Evolutionary conservation across 352 stramenopile genomes (phyloP).

Genomic region (Phytophthora rubi): DNA sequence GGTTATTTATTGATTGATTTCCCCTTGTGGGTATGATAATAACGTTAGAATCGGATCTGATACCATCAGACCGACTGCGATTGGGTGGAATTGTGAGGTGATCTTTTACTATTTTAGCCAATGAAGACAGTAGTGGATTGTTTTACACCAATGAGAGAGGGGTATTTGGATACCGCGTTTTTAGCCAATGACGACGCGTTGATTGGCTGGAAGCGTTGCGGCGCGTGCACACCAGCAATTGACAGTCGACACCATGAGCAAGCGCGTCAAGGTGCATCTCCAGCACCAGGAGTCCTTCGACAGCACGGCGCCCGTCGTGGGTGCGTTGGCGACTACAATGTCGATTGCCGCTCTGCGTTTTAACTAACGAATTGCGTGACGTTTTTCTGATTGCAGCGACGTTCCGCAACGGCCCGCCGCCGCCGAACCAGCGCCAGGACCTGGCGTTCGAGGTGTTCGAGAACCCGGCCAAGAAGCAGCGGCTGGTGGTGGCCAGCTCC

Average conservation of each 20-base stretch:
- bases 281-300: conserved; percentile 70
- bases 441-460: conserved; percentile 85
- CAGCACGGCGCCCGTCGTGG: conserved; percentile 60
- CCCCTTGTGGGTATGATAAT: not conserved
- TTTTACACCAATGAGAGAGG: not conserved
- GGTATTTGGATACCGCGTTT: not conserved
- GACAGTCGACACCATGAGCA: conserved; percentile 48
- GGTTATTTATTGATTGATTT: not conserved
- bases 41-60: not conserved
- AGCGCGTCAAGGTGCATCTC: conserved; percentile 65
- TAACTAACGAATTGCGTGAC: not conserved
- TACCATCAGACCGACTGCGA: not conserved
- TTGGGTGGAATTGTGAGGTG: not conserved
- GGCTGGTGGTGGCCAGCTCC: conserved; percentile 74
- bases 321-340: conserved; percentile 36
- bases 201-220: conserved; percentile 46
- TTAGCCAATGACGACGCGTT: not conserved
- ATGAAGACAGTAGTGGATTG: not conserved
- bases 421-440: conserved; percentile 57
- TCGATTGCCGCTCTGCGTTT: no score
- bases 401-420: conserved; percentile 82
- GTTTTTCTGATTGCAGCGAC: conserved; percentile 45
- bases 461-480: conserved; percentile 82
- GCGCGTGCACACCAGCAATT: conserved; percentile 26
- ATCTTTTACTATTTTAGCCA: not conserved